Evolutionary conservation across 2,329 filamentous ascomycete genomes (phyloP), one percentile per base, ranked within the genome.

Genomic region (Colletotrichum agaves): DNA sequence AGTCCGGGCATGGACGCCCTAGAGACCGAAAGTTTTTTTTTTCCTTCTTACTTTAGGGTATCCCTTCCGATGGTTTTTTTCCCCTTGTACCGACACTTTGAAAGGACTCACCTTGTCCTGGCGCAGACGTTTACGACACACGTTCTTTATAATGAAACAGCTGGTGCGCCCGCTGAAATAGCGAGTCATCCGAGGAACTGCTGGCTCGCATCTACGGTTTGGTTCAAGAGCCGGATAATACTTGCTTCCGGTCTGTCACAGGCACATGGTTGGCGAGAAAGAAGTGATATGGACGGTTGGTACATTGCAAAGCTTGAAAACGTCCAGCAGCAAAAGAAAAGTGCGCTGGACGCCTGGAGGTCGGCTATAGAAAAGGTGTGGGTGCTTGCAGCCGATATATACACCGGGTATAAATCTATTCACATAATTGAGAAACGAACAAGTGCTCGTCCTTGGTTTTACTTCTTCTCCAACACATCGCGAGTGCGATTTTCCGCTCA

Each of bases 371-470:
- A 63, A 63, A 63, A 57, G 44, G 43, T 61, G 43, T 59, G 43
- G 41, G 23, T 41, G 52, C 62, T 59, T 64, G 64, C 53, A 55
- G 64, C 53, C 53, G 31, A 60, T 64, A 67, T 64, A 67, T 64
- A 64, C 64, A 64, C 61, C 61, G 39, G 61, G 61, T 49, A 64
- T 64, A 67, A 61, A 67, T 64, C 46, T 67, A 67, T 64, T 64
- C 64, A 67, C 64, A 60, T 67, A 17, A 17, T 58, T 33, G 61
- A 64, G 64, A 67, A 64, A 43, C 61, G 61, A 67, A 60, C 47
- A 50, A 44, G 13, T 27, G 39, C 53, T 67, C 61, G 43, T 59
- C 53, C 63, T 27, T 47, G 23, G 12, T 41, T 52, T 47, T 60
- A 33, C 37, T 67, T 47, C 47, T 21, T 35, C 12, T 53, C 49